Conservation (phyloP, 208 protist species). For the Leishmania gerbilli region DNA sequence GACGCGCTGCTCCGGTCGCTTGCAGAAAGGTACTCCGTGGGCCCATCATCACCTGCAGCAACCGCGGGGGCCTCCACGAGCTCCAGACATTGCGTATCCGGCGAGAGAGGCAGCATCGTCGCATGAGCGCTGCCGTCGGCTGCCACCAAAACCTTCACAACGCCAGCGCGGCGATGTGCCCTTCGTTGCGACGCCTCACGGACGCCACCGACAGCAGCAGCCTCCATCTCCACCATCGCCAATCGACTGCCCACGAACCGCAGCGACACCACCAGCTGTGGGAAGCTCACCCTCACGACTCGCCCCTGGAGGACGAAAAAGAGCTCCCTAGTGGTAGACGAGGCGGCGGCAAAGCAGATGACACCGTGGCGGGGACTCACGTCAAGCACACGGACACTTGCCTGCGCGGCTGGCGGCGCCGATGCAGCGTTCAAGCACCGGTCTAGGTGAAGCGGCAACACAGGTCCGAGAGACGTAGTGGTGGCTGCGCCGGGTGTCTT, state of each 20-base stretch:
- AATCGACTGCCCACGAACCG: slow-evolving; percentile 24
- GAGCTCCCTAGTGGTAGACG: background rate
- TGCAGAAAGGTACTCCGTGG: background rate
- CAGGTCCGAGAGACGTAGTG: background rate
- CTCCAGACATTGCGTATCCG: slow-evolving; percentile 13
- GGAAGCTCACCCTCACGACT: slow-evolving; percentile 39
- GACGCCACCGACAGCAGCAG: background rate
- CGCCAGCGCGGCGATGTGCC: slow-evolving; percentile 8
- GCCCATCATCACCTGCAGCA: background rate
- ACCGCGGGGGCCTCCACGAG: slow-evolving; percentile 18
- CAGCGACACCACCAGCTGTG: slow-evolving; percentile 26
- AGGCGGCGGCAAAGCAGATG: slow-evolving; percentile 18
- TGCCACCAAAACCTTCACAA: slow-evolving; percentile 21
- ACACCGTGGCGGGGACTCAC: slow-evolving; percentile 14
- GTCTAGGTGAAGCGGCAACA: slow-evolving; percentile 26
- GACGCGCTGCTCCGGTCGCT: slow-evolving; percentile 4
- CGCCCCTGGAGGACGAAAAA: slow-evolving; percentile 23
- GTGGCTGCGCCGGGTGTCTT: background rate
- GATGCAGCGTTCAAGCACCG: slow-evolving; percentile 16
- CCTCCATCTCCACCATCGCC: slow-evolving; percentile 15
- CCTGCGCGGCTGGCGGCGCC: background rate
- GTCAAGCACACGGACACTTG: slow-evolving; percentile 17
- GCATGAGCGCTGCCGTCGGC: slow-evolving; percentile 11
- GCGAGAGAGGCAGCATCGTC: slow-evolving; percentile 19
- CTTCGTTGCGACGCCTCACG: background rate